Evolutionary conservation across 176 grass and related monocot genomes (phyloP).

Genomic region (Hyparrhenia diplandra): DNA sequence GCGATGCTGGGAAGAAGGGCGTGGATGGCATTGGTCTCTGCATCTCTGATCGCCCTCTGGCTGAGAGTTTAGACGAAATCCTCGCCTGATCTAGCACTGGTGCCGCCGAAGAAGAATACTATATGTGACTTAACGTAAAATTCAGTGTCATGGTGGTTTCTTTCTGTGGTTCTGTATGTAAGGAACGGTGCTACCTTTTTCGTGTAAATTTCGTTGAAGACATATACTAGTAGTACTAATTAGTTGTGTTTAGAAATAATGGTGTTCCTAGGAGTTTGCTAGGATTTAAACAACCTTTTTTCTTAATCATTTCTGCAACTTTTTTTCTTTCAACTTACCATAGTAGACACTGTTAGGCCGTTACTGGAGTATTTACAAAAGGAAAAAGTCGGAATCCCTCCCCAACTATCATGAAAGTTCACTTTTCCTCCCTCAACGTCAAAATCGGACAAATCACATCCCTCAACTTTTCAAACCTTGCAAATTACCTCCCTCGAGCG

Average conservation of each 20-base stretch:
- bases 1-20: not conserved
- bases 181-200: conserved; percentile 2
- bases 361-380: too few species aligned
- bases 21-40: not conserved
- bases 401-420: too few species aligned
- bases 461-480: too few species aligned
- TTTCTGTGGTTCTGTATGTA: not conserved
- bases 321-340: not conserved
- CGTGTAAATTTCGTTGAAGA: not conserved
- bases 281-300: not conserved
- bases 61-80: conserved; percentile 9
- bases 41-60: conserved; percentile 12
- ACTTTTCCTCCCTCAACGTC: too few species aligned
- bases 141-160: not conserved
- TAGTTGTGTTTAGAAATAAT: not conserved
- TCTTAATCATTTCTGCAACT: not conserved
- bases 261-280: not conserved
- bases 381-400: too few species aligned
- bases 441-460: too few species aligned
- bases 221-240: not conserved
- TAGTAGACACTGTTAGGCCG: not conserved
- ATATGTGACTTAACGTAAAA: not conserved
- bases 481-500: too few species aligned
- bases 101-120: not conserved
- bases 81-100: not conserved